These are phyloP conservation scores for Fusarium sp. DNA, from an alignment of 2,329 filamentous ascomycete genomes.

Conservation along the genomic window DNA sequence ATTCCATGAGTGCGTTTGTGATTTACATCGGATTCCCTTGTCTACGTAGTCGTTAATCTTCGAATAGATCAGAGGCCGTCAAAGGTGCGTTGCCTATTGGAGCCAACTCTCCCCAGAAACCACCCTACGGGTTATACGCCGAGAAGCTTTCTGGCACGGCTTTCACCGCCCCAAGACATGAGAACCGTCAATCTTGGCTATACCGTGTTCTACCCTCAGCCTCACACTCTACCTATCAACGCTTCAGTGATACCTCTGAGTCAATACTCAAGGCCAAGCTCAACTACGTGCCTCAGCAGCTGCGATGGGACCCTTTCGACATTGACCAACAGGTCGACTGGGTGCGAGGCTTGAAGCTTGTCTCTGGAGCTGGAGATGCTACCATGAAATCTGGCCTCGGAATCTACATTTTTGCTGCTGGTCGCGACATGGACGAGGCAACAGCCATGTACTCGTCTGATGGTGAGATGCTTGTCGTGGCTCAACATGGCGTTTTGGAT, in stretches of 20 bases:
- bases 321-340: constrained; percentile 73
- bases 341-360: constrained; percentile 72
- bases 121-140: constrained; percentile 82
- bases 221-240: constrained; percentile 67
- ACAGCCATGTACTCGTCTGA: constrained; percentile 88
- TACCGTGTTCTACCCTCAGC: constrained; percentile 78
- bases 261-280: constrained; percentile 46
- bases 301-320: constrained; percentile 87
- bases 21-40: no score
- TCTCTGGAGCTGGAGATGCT: constrained; percentile 85
- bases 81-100: constrained; percentile 80
- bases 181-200: constrained; percentile 80
- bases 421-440: constrained; percentile 78
- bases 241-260: neutral
- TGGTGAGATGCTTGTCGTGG: constrained; percentile 82
- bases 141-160: constrained; percentile 82
- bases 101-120: constrained; percentile 86
- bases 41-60: neutral
- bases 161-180: constrained; percentile 77
- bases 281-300: constrained; percentile 75
- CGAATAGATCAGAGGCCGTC: constrained; percentile 78
- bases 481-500: constrained; percentile 80
- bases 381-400: constrained; percentile 85
- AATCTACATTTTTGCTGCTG: constrained; percentile 84
- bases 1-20: constrained; percentile 77